Conservation (phyloP, 306 rosid species). For the Dryas octopetala region DNA sequence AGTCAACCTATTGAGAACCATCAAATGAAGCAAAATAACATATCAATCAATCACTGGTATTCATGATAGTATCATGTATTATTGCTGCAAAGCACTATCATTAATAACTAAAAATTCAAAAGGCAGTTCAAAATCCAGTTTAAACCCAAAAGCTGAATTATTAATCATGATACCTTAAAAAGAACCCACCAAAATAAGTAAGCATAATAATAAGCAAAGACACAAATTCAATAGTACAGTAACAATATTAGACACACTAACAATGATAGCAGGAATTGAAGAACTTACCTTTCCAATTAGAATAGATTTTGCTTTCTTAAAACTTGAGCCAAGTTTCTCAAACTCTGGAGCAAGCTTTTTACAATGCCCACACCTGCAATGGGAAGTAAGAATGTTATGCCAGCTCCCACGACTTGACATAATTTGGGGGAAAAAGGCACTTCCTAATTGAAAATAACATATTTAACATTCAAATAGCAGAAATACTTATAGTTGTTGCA, state of each 20-base stretch:
- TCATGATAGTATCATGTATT: not conserved
- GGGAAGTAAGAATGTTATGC: not conserved
- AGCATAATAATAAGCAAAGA: not conserved
- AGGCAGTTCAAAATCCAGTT: not conserved
- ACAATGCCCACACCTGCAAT: constrained; percentile 91
- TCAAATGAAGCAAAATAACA: constrained; percentile 1
- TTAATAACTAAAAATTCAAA: not conserved
- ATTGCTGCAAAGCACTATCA: not conserved
- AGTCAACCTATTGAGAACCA: constrained; percentile 64
- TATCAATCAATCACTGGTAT: not conserved
- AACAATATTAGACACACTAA: not conserved
- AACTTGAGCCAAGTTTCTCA: constrained; percentile 76
- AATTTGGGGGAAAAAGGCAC: too few relatives aligned
- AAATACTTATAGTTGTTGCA: too few relatives aligned
- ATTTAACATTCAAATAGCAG: too few relatives aligned
- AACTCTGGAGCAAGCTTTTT: constrained; percentile 87
- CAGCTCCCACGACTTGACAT: too few relatives aligned
- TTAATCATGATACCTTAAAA: not conserved
- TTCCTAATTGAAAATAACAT: too few relatives aligned
- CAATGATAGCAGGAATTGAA: constrained; percentile 8
- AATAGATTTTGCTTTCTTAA: constrained; percentile 62
- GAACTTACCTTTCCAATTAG: constrained; percentile 72
- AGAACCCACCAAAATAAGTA: not conserved
- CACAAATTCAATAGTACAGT: not conserved
- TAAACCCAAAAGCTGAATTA: not conserved